Base-by-base conservation (phyloP, 371 early-diverging fungal species). In the Mortierella sp. region DNA sequence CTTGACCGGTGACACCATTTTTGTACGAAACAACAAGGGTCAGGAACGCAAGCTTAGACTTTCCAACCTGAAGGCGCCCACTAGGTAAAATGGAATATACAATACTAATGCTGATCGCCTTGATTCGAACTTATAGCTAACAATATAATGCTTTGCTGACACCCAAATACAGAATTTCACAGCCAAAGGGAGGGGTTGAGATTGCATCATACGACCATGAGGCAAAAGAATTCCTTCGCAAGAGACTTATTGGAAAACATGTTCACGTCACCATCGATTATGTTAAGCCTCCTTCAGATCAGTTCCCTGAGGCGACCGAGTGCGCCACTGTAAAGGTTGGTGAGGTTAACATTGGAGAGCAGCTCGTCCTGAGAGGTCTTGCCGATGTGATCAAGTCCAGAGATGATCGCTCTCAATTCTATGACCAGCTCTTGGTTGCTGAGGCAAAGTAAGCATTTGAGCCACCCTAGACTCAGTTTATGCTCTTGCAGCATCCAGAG, bases 221-320 rank as follows among this genome's bases (percentile, higher is more conserved):
- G 72, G 97, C 97, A 16, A 91, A 93, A 75, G 98, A 95, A 83
- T 92, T 91, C 75, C 87, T 98, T 68, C 91, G 98, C 60, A 94
- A 94, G 83, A 88, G 91, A 59, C 85, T 96, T 70, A 94, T 97
- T 71, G 98, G 98, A 43, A 94, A 95, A 77, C 72, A 86, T 75
- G 94, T 94, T 20, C 93, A 90, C 52, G 93, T 96, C 39, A 87
- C 85, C 4, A 87, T 97, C 62, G 98, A 97, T 77, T 98, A 95
- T 83, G 87, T 93, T 77, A 96, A 96, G 77, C 94, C 95, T 12
- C 94, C 97, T 10, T 89, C 91, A 35, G 97, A 96, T 60, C 94
- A 93, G 35, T 96, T 92, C 80, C 81, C 81, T 67, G 97, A 96
- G 74, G 93, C 91, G 55, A 92, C 93, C 59, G 94, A 95, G 61